phyloP scores from a whole-genome alignment of 345 rosid species.

The Hibiscus syriacus region DNA sequence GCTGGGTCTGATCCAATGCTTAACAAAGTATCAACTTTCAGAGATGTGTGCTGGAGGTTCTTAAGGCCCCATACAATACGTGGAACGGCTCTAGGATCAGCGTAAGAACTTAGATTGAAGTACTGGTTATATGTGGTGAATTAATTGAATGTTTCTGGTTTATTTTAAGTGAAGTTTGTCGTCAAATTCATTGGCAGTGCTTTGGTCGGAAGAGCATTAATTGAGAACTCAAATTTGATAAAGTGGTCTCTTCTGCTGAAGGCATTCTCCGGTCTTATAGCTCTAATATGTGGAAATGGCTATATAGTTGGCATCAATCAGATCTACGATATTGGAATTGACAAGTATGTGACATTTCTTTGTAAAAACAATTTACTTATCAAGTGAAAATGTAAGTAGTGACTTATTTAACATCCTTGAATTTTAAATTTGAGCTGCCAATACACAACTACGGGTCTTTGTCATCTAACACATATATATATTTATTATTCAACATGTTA shows the following conservation, averaged over 20 bases:
- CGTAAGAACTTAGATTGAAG: constrained; percentile 29
- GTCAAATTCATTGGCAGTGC: constrained; percentile 47
- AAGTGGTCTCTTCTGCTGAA: constrained; percentile 75
- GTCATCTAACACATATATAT: neutral
- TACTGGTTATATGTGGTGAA: neutral
- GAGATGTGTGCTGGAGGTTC: constrained; percentile 95
- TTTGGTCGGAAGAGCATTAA: constrained; percentile 77
- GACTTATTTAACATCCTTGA: constrained; percentile 4
- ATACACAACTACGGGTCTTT: neutral
- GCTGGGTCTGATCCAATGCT: constrained; percentile 70
- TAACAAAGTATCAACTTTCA: constrained; percentile 52
- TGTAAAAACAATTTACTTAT: neutral
- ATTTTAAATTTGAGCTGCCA: neutral
- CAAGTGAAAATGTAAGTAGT: neutral
- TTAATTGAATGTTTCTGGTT: neutral
- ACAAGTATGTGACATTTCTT: constrained; percentile 53
- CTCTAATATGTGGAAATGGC: constrained; percentile 91
- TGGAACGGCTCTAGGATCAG: constrained; percentile 83
- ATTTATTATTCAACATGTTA: neutral
- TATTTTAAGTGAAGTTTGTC: constrained; percentile 3
- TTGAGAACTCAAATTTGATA: constrained; percentile 74
- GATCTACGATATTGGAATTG: constrained; percentile 90
- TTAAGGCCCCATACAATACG: constrained; percentile 95
- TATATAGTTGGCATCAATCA: constrained; percentile 99
- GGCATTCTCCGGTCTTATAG: constrained; percentile 81